Conservation (phyloP, 208 protist species). For the Leishmania aethiopica region DNA sequence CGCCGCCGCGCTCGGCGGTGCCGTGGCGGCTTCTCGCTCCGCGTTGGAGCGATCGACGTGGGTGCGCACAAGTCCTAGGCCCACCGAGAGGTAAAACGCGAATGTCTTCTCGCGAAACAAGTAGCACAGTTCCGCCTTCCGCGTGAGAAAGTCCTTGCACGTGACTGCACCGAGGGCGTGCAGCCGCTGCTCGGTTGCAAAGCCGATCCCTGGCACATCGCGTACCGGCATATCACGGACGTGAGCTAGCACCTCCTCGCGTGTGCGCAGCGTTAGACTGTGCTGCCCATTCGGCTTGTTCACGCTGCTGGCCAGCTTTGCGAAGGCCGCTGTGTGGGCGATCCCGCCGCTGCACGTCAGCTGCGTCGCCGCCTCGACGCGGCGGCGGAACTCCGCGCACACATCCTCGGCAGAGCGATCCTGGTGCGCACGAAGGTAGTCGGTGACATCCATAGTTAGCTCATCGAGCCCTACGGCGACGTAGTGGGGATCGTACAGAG, state of each 20-base stretch:
- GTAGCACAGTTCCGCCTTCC: conserved; percentile 48
- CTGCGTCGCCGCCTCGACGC: conserved; percentile 38
- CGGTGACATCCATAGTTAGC: conserved; percentile 74
- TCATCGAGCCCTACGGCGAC: conserved; percentile 66
- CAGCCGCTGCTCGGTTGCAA: conserved; percentile 45
- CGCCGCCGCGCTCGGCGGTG: background rate
- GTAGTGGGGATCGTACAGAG: conserved; percentile 77
- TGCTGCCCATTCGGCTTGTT: conserved; percentile 94
- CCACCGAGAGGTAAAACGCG: conserved; percentile 53
- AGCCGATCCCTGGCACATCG: conserved; percentile 60
- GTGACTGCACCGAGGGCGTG: conserved; percentile 49
- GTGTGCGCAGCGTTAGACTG: conserved; percentile 38
- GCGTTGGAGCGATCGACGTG: conserved; percentile 42
- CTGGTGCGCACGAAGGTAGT: conserved; percentile 29
- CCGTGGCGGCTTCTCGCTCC: background rate
- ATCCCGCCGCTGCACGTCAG: conserved; percentile 83
- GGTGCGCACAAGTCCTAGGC: conserved; percentile 55
- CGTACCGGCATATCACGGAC: conserved; percentile 52
- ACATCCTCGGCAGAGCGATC: conserved; percentile 39
- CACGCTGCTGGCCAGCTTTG: conserved; percentile 85
- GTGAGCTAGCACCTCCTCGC: conserved; percentile 53
- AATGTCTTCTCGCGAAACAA: conserved; percentile 64
- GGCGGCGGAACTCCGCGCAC: conserved; percentile 47
- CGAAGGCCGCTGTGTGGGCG: conserved; percentile 67
- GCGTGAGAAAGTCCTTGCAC: conserved; percentile 43